Evolutionary conservation across 2,329 filamentous ascomycete genomes (phyloP), one percentile per base, ranked within the genome.

Genomic region (Geoglossum cookeanum): DNA sequence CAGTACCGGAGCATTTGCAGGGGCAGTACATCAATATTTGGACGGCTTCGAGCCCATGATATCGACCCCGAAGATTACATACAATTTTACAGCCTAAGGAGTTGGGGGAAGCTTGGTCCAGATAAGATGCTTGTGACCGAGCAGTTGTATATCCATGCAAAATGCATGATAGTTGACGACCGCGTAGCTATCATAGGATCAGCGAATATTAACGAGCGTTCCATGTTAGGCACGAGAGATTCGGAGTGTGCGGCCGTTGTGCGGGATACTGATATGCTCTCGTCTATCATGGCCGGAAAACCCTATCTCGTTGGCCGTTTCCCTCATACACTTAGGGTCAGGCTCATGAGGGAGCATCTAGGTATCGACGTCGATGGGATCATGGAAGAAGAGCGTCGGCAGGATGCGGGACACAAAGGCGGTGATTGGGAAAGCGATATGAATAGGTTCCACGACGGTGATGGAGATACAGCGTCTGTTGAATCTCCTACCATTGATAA

Each of bases 131-230:
- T 97, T 42, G 88, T 92, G 3, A 97, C 92, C 0, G 92, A 98
- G 68, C 92, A 97, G 70, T 78, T 98, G 9, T 98, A 98, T 67
- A 97, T 98, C 58, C 92, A 98, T 65, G 92, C 92, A 60, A 98
- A 98, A 71, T 85, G 85, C 62, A 97, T 97, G 75, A 79, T 98
- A 58, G 91, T 95, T 3, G 92, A 98, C 68, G 92, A 98, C 65
- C 81, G 91, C 37, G 81, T 92, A 58, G 91, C 85, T 22, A 82
- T 98, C 60, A 98, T 98, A 64, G 92, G 92, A 17, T 97, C 91
- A 51, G 92, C 92, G 56, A 98, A 98, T 67, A 97, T 98, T 74
- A 98, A 98, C 65, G 92, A 98, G 69, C 83, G 92, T 51, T 97
- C 91, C 5, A 89, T 97, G 88, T 70, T 96, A 60, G 92, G 92